These are phyloP conservation scores for Millerago galiae DNA, from an alignment of 805 yeast genomes.

Conservation along the genomic window DNA sequence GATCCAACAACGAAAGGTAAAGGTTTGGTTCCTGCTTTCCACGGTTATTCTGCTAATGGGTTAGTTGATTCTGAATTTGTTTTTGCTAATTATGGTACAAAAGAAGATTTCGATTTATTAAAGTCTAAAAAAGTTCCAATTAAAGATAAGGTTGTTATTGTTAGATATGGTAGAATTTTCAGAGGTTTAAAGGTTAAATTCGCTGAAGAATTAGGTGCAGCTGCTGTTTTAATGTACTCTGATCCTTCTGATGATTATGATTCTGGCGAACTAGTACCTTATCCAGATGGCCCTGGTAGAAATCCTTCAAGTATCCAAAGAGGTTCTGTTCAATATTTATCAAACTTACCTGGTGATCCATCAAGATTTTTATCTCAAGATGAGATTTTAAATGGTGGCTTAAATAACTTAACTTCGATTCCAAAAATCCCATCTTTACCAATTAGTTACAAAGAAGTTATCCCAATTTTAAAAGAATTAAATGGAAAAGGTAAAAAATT, in stretches of 20 bases:
- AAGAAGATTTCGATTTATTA: constrained; percentile 49
- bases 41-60: constrained; percentile 72
- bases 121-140: constrained; percentile 41
- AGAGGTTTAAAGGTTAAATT: constrained; percentile 72
- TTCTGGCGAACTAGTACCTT: constrained; percentile 53
- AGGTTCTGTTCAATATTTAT: constrained; percentile 63
- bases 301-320: constrained; percentile 73
- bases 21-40: constrained; percentile 61
- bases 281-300: constrained; percentile 74
- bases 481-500: constrained; percentile 52
- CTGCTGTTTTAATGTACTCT: constrained; percentile 59
- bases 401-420: constrained; percentile 40
- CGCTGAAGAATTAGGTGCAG: constrained; percentile 67
- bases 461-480: constrained; percentile 52
- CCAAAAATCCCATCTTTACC: constrained; percentile 71
- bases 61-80: constrained; percentile 62
- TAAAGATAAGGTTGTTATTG: constrained; percentile 55
- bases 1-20: constrained; percentile 38
- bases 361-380: constrained; percentile 46
- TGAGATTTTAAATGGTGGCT: constrained; percentile 46
- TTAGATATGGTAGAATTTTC: constrained; percentile 59
- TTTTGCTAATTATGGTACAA: constrained; percentile 65
- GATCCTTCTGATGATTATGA: constrained; percentile 64
- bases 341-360: constrained; percentile 69
- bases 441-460: constrained; percentile 54